A percentile compares a stretch with the other conserved stretches of the same genome.
These are phyloP conservation scores for Ceratocystis colombiana DNA, from an alignment of 2,329 filamentous ascomycete species.

Conservation along the genomic window DNA sequence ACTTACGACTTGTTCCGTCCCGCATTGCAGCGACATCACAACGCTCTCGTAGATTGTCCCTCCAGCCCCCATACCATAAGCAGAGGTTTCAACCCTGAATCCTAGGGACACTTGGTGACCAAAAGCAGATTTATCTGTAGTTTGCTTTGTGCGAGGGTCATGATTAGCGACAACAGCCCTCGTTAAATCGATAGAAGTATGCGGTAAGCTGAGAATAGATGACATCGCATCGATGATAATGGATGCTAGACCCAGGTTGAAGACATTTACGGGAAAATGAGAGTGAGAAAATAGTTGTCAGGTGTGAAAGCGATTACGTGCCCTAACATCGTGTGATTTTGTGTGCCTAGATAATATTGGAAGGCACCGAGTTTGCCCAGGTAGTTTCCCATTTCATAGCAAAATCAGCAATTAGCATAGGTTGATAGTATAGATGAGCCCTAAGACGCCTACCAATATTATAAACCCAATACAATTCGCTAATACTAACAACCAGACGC, in stretches of 20 bases:
- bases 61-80: conserved; percentile 1
- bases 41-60: conserved; percentile 19
- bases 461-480: neutral
- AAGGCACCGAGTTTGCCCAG: neutral
- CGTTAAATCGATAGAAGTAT: conserved; percentile 19
- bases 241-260: neutral
- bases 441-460: neutral
- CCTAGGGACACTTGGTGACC: conserved; percentile 19
- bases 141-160: conserved; percentile 24
- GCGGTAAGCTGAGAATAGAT: conserved; percentile 17
- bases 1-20: conserved; percentile 21
- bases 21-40: conserved; percentile 18
- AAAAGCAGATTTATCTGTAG: conserved; percentile 20
- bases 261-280: neutral
- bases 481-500: no score
- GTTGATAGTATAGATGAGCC: neutral
- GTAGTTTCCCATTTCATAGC: neutral
- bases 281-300: no score
- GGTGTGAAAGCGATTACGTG: neutral
- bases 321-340: neutral
- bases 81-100: conserved; percentile 14
- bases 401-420: neutral
- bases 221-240: conserved; percentile 11
- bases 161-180: conserved; percentile 24
- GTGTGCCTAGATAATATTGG: neutral